Conservation (phyloP, 164 flowering plant species). For the Stephania cephalantha region DNA sequence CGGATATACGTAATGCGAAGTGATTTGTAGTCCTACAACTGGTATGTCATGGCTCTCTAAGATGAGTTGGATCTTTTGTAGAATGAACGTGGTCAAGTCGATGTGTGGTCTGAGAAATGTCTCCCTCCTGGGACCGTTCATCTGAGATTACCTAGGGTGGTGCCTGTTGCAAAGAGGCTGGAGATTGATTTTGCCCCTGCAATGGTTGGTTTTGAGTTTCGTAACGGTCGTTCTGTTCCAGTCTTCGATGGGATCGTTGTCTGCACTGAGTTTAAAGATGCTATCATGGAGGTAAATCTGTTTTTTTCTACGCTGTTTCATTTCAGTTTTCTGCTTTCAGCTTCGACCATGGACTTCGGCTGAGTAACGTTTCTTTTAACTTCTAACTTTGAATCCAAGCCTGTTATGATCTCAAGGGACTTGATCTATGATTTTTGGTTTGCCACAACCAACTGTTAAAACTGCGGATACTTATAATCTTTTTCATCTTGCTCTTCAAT, state of each 20-base stretch:
- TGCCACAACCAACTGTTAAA: neutral
- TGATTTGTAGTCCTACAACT: neutral
- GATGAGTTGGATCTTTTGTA: conserved; percentile 19
- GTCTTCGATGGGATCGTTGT: conserved; percentile 83
- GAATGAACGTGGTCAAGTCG: conserved; percentile 98
- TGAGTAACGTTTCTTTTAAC: neutral
- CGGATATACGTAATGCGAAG: neutral
- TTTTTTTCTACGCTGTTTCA: neutral
- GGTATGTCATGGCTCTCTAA: conserved; percentile 4
- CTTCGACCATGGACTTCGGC: neutral
- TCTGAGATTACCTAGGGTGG: conserved; percentile 67
- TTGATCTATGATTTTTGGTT: neutral
- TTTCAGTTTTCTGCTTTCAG: neutral
- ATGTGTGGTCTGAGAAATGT: conserved; percentile 97
- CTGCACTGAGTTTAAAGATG: conserved; percentile 77
- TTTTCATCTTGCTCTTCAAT: neutral
- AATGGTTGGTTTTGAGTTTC: conserved; percentile 97
- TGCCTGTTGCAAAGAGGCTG: conserved; percentile 66
- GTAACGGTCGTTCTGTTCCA: conserved; percentile 72
- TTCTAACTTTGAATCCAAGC: neutral
- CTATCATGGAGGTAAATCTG: conserved; percentile 63
- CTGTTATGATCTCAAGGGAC: neutral
- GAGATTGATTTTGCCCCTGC: conserved; percentile 91
- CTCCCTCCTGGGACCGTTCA: conserved; percentile 96
- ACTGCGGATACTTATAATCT: neutral